phyloP scores from a whole-genome alignment of 2,329 filamentous ascomycete genomes.

The Exophiala calicioides region DNA sequence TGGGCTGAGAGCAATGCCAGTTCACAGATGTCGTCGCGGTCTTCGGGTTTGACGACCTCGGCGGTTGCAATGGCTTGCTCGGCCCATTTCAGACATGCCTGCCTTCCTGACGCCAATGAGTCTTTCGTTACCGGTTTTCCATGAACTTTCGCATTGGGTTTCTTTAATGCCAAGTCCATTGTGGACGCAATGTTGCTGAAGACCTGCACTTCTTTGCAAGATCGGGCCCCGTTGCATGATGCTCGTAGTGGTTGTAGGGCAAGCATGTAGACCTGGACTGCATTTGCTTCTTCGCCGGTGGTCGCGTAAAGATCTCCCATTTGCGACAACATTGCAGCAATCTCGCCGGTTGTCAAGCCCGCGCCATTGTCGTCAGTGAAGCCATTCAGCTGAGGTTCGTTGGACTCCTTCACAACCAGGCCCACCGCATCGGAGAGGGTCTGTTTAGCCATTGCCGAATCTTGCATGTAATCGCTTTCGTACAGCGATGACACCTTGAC shows the following conservation, averaged over 20 bases:
- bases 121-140: conserved; percentile 29
- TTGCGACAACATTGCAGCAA: conserved; percentile 34
- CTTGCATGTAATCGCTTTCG: conserved; percentile 70
- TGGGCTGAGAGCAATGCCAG: conserved; percentile 25
- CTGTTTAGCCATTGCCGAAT: conserved; percentile 73
- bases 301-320: conserved; percentile 32
- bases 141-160: conserved; percentile 29
- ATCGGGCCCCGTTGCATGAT: conserved; percentile 28
- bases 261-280: conserved; percentile 32
- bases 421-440: conserved; percentile 79
- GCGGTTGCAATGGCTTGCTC: conserved; percentile 30
- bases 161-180: conserved; percentile 31
- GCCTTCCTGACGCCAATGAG: conserved; percentile 23
- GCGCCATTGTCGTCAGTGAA: conserved; percentile 43
- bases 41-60: conserved; percentile 24
- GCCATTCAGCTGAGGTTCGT: conserved; percentile 66
- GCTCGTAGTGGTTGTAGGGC: conserved; percentile 27
- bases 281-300: conserved; percentile 30
- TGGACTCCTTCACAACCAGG: conserved; percentile 72
- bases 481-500: conserved; percentile 87
- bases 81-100: conserved; percentile 28
- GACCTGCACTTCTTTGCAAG: conserved; percentile 30
- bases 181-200: conserved; percentile 31
- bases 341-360: conserved; percentile 44
- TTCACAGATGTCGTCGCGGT: conserved; percentile 29